Conservation (phyloP, 2,329 filamentous ascomycete genomes). For the Beauveria caledonica region DNA sequence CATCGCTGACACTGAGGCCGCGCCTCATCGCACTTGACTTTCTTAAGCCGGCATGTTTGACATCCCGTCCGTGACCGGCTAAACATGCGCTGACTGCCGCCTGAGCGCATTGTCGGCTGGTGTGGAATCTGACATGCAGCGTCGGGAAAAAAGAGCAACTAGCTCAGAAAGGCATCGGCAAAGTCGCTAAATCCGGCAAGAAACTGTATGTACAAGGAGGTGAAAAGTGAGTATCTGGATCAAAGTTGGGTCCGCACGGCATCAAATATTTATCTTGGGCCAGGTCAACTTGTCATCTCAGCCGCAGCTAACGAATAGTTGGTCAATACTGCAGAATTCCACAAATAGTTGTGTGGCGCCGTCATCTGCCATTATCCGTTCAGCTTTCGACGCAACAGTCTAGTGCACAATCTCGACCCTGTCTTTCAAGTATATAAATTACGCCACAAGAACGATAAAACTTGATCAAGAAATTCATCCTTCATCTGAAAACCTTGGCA, state of each 20-base stretch:
- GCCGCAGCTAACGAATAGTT: neutral
- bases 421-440: too few species aligned
- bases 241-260: neutral
- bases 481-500: too few species aligned
- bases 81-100: neutral
- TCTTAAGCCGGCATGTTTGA: conserved; percentile 23
- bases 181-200: neutral
- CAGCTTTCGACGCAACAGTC: too few species aligned
- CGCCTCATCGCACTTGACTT: conserved; percentile 25
- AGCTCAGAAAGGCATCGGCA: neutral
- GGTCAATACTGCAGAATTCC: too few species aligned
- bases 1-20: conserved; percentile 21
- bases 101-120: neutral
- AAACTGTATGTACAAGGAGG: too few species aligned
- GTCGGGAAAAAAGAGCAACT: neutral
- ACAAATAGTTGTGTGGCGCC: too few species aligned
- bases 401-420: too few species aligned
- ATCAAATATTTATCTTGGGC: neutral
- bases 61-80: conserved; percentile 18
- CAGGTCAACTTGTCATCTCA: neutral
- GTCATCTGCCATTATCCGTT: too few species aligned
- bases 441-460: too few species aligned
- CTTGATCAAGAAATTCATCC: too few species aligned
- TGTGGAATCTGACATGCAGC: neutral
- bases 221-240: neutral